Evolutionary conservation across 371 early-diverging fungal genomes (phyloP), one percentile per base, ranked within the genome.

Genomic region (Blastocladiella emersonii): DNA sequence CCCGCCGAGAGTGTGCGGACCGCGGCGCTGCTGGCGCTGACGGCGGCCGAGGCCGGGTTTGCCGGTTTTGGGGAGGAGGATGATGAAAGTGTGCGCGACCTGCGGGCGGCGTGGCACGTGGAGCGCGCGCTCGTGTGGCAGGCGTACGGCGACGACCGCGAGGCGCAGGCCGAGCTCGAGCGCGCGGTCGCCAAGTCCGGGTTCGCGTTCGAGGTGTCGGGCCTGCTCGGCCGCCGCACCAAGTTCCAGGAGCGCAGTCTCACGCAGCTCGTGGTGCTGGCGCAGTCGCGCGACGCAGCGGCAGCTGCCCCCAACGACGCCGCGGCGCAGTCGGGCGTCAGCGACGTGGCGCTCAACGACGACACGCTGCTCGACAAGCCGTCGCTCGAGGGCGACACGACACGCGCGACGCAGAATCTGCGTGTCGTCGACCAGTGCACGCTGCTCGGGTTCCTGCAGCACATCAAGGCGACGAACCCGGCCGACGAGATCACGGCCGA

Each of bases 381-480:
- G 53, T 71, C 76, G 49, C 84, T 86, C 1, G 67, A 70, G 10
- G 57, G 61, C 27, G 67, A 61, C 8, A 62, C 34, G 35, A 10
- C 55, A 6, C 62, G n/a, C 34, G 62, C 39, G 25, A 45, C 35
- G 55, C 32, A 25, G 10, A 45, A 62, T 17, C 23, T 62, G 27
- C 8, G 56, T 7, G 72, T 80, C 23, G 77, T 92, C 57, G 95
- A 97, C 72, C 93, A 95, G 70, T 89, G 90, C 65, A 75, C 94
- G 23, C 72, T 97, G 61, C 78, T 97, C 34, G 91, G 92, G 27
- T 85, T 85, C 64, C 94, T 93, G 68, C 69, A 93, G 55, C 91
- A 95, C 69, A 85, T 95, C 66, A 91, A 91, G 68, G 92, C 93
- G 74, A 87, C 88, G 34, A 95, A 93, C 66, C 94, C 96, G 2